Evolutionary conservation across 768 basidiomycete species (phyloP).

Genomic region (Leccinellum rugosiceps): DNA sequence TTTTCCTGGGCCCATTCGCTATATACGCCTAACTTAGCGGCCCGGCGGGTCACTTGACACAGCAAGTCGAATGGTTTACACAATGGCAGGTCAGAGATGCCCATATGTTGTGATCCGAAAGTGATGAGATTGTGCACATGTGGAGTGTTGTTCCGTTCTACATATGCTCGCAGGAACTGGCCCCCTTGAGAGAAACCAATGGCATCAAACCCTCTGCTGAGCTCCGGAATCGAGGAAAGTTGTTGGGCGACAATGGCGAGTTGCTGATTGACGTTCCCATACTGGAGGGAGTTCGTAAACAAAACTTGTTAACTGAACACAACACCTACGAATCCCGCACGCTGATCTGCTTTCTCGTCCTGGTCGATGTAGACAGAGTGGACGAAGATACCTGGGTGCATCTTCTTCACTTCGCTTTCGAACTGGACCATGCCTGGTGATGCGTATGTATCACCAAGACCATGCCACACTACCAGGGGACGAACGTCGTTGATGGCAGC

Average conservation of each 20-base stretch:
- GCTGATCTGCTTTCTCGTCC: conserved; percentile 58
- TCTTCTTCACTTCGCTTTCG: conserved; percentile 49
- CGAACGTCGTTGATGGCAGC: conserved; percentile 28
- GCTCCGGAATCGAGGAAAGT: conserved; percentile 58
- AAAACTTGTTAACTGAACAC: neutral
- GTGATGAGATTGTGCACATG: conserved; percentile 80
- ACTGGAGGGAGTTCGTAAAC: conserved; percentile 40
- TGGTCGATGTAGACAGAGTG: conserved; percentile 70
- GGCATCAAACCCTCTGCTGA: conserved; percentile 74
- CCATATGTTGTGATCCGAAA: conserved; percentile 88
- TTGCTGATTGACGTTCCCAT: conserved; percentile 75
- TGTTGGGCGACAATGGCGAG: conserved; percentile 62
- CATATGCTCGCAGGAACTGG: conserved; percentile 84
- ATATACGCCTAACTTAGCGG: conserved; percentile 64
- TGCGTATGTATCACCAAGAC: conserved; percentile 75
- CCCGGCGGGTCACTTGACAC: conserved; percentile 64
- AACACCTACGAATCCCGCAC: conserved; percentile 67
- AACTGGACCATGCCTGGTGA: conserved; percentile 75
- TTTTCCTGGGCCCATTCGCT: conserved; percentile 73
- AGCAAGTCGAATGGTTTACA: conserved; percentile 65
- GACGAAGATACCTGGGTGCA: conserved; percentile 74
- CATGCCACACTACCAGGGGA: conserved; percentile 77
- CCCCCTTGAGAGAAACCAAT: conserved; percentile 90
- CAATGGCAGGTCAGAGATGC: conserved; percentile 68
- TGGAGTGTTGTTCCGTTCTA: conserved; percentile 71